Conservation (phyloP, 2,329 filamentous ascomycete species). For the Phoma herbarum region DNA sequence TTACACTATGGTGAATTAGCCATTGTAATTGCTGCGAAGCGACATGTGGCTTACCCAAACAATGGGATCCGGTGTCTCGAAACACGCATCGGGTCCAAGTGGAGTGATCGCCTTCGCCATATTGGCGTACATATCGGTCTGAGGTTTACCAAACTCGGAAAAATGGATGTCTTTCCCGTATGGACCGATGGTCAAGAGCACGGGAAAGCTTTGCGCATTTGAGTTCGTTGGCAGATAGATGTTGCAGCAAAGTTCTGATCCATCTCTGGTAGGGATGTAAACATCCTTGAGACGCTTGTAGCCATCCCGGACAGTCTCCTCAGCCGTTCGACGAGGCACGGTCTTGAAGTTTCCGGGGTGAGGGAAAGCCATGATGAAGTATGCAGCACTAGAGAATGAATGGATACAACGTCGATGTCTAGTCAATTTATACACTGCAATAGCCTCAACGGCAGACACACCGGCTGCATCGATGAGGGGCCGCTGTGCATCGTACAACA, state of each 20-base stretch:
- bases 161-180: not conserved
- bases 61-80: not conserved
- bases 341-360: not conserved
- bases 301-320: not conserved
- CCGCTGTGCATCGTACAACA: not conserved
- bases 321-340: not conserved
- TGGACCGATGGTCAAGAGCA: not conserved
- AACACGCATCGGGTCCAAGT: not conserved
- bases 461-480: not conserved
- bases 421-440: not conserved
- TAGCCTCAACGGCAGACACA: not conserved
- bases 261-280: not conserved
- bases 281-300: not conserved
- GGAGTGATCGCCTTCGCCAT: not conserved
- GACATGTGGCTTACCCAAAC: not conserved
- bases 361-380: not conserved
- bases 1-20: not conserved
- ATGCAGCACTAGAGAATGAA: not conserved
- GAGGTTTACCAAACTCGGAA: not conserved
- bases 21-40: not conserved
- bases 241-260: not conserved
- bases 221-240: not conserved
- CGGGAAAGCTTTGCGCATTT: not conserved
- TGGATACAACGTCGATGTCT: not conserved
- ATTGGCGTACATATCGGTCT: not conserved